phyloP scores from a whole-genome alignment of 1,284 basidiomycete species.

The Coniferiporia weirii region DNA sequence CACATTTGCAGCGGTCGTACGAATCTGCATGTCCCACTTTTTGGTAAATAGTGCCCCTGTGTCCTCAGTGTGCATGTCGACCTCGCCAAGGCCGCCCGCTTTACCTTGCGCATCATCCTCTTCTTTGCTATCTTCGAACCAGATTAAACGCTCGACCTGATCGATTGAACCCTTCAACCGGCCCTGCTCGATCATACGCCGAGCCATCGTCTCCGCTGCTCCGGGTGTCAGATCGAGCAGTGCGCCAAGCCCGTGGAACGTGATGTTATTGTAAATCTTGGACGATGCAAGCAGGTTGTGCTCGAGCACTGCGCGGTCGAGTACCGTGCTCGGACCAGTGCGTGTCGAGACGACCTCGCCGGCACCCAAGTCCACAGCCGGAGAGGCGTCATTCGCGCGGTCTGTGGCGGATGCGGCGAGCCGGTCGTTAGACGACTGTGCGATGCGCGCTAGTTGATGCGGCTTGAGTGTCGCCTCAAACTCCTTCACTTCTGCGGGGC shows the following conservation, averaged over 20 bases:
- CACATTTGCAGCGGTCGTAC: conserved; percentile 80
- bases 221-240: conserved; percentile 81
- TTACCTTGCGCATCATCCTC: conserved; percentile 89
- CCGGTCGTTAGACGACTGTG: conserved; percentile 73
- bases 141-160: conserved; percentile 89
- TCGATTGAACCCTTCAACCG: conserved; percentile 88
- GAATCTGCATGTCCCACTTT: conserved; percentile 87
- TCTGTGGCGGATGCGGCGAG: conserved; percentile 64
- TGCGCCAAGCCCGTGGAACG: conserved; percentile 82
- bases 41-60: conserved; percentile 86
- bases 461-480: conserved; percentile 86
- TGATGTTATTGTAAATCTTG: conserved; percentile 93
- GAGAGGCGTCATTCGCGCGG: conserved; percentile 31
- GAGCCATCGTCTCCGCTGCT: conserved; percentile 89
- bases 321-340: conserved; percentile 88
- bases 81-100: conserved; percentile 85
- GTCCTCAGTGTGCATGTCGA: conserved; percentile 77
- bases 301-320: conserved; percentile 96
- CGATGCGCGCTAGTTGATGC: conserved; percentile 90
- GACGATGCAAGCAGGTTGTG: conserved; percentile 96
- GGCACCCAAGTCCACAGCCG: conserved; percentile 16
- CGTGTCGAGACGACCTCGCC: conserved; percentile 53
- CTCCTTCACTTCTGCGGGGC: conserved; percentile 80
- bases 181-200: conserved; percentile 95
- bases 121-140: conserved; percentile 78